These are phyloP conservation scores for Solanum ossicruentum DNA, from an alignment of 257 asterid genomes.

Conservation along the genomic window DNA sequence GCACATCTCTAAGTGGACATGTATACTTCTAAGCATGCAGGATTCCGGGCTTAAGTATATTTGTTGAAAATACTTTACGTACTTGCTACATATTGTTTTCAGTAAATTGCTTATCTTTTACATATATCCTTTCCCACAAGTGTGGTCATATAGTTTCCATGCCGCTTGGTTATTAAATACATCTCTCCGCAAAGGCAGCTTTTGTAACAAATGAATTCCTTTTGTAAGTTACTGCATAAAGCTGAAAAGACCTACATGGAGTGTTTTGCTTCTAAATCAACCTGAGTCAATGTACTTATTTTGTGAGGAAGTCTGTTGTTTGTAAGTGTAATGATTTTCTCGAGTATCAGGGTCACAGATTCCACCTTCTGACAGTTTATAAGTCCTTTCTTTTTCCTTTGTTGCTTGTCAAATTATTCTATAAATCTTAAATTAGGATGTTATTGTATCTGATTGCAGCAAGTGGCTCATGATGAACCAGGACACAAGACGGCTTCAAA, in stretches of 20 bases:
- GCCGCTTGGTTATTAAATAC: not conserved
- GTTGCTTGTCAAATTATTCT: not conserved
- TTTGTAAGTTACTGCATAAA: not conserved
- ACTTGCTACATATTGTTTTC: not conserved
- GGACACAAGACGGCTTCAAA: conserved; percentile 86
- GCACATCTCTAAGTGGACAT: not conserved
- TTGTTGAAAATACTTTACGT: not conserved
- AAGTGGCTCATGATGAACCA: conserved; percentile 99
- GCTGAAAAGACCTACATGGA: not conserved
- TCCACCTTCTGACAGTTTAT: not conserved
- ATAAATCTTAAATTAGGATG: not conserved
- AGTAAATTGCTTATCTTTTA: not conserved
- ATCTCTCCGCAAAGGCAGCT: not conserved
- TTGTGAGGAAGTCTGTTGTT: not conserved
- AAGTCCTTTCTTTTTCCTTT: not conserved
- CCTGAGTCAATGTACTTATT: not conserved
- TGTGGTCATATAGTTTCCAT: not conserved
- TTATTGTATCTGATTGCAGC: conserved; percentile 36
- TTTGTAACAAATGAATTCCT: not conserved
- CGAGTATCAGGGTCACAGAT: not conserved
- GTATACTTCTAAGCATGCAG: not conserved
- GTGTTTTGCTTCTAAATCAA: not conserved
- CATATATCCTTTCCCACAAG: not conserved
- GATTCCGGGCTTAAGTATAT: not conserved
- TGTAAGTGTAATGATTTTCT: not conserved